A percentile compares a stretch with the other conserved stretches of the same genome.
Evolutionary conservation across 257 asterid species (phyloP).

Genomic region (Petunia secreta): DNA sequence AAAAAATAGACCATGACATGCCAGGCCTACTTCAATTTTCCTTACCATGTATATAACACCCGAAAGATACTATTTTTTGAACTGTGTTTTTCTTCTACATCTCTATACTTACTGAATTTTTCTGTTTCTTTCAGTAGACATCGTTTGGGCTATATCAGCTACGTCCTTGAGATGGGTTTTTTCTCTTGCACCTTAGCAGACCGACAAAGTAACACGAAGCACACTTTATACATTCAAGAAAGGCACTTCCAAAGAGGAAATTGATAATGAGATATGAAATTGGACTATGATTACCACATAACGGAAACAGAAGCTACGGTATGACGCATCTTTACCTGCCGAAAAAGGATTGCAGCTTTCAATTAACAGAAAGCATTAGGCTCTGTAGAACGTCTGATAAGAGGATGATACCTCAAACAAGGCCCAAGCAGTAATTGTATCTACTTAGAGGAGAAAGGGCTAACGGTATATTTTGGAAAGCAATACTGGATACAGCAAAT

Average conservation of each 20-base stretch:
- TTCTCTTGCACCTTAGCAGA: not conserved
- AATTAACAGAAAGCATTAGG: not conserved
- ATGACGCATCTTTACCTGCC: not conserved
- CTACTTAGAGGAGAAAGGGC: not conserved
- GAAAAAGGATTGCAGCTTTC: not conserved
- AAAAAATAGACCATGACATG: not conserved
- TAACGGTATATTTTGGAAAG: not conserved
- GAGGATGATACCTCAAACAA: not conserved
- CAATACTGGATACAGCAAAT: not conserved
- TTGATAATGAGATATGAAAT: not conserved
- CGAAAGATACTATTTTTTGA: not conserved
- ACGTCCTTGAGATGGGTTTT: not conserved
- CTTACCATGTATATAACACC: not conserved
- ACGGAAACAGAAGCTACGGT: not conserved
- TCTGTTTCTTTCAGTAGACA: not conserved
- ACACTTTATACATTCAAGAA: not conserved
- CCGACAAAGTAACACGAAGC: not conserved
- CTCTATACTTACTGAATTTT: not conserved
- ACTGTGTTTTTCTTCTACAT: not conserved
- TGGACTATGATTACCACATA: conserved; percentile 1
- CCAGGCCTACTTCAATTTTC: not conserved
- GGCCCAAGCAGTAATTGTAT: not conserved
- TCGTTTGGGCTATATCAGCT: conserved; percentile 10
- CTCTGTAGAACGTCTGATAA: not conserved
- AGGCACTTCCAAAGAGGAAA: not conserved